A percentile compares a stretch with the other conserved stretches of the same genome.
Evolutionary conservation across 2,329 filamentous ascomycete species (phyloP).

Genomic region (Colletotrichum zoysiae): DNA sequence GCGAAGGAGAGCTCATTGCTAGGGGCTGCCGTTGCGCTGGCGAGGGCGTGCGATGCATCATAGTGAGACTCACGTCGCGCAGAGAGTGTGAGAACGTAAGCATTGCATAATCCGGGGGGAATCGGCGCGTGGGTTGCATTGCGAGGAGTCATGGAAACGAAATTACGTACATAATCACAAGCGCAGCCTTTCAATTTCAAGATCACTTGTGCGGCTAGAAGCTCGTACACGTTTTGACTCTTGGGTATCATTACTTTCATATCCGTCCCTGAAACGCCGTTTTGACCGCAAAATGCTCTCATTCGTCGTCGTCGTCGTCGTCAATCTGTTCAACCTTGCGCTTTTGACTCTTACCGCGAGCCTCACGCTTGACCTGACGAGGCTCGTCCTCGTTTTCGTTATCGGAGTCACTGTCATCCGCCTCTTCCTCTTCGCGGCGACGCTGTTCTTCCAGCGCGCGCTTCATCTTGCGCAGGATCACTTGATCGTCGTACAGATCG

Average conservation of each 20-base stretch:
- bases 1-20: slow-evolving; percentile 81
- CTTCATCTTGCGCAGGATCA: slow-evolving; percentile 69
- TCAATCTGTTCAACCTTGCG: slow-evolving; percentile 37
- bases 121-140: slow-evolving; percentile 7
- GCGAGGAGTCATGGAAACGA: slow-evolving; percentile 12
- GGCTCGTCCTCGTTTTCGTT: slow-evolving; percentile 6
- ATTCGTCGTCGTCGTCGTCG: slow-evolving; percentile 41
- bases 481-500: slow-evolving; percentile 69
- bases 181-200: slow-evolving; percentile 1
- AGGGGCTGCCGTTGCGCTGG: slow-evolving; percentile 79
- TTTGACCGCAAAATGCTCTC: not conserved
- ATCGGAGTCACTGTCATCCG: slow-evolving; percentile 48
- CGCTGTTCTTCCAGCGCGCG: slow-evolving; percentile 59
- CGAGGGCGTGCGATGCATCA: slow-evolving; percentile 45
- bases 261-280: not conserved
- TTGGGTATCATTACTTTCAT: slow-evolving; percentile 19
- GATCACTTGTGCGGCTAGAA: not conserved
- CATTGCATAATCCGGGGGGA: not conserved
- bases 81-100: not conserved
- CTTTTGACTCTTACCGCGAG: slow-evolving; percentile 4
- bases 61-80: not conserved
- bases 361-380: slow-evolving; percentile 27
- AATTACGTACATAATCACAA: slow-evolving; percentile 20
- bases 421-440: slow-evolving; percentile 59
- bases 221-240: not conserved